Evolutionary conservation across 2,329 filamentous ascomycete genomes (phyloP).

Genomic region (Alternaria sp.): DNA sequence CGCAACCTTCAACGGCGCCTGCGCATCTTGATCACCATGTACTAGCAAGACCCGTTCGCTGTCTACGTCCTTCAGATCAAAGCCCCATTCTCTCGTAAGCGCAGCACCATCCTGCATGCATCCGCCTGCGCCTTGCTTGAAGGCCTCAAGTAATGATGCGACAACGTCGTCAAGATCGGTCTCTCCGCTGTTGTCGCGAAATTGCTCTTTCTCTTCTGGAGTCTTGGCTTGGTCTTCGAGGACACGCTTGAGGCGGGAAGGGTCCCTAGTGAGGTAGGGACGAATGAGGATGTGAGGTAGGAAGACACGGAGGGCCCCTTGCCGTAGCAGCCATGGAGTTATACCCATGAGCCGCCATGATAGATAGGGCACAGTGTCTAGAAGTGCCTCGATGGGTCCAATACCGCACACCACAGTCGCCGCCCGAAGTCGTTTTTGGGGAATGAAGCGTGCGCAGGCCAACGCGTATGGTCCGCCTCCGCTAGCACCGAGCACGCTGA

Average conservation of each 20-base stretch:
- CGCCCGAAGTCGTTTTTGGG: conserved; percentile 26
- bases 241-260: conserved; percentile 23
- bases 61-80: conserved; percentile 23
- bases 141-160: conserved; percentile 22
- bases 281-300: conserved; percentile 16
- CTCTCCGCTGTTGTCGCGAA: conserved; percentile 14
- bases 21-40: conserved; percentile 29
- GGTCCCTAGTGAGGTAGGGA: conserved; percentile 22
- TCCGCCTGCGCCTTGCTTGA: conserved; percentile 22
- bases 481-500: conserved; percentile 53
- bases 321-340: conserved; percentile 17
- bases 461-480: conserved; percentile 56
- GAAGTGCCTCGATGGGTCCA: conserved; percentile 21
- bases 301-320: conserved; percentile 20
- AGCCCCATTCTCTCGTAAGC: conserved; percentile 25
- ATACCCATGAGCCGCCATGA: conserved; percentile 20
- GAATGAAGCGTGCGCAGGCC: conserved; percentile 52
- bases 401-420: conserved; percentile 28
- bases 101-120: conserved; percentile 22
- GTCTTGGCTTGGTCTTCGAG: conserved; percentile 27
- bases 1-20: conserved; percentile 21
- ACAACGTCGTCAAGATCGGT: conserved; percentile 23
- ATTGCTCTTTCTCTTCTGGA: conserved; percentile 24
- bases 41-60: conserved; percentile 22
- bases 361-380: conserved; percentile 10